Base-by-base conservation (phyloP, 345 rosid genomes). In the Euphorbia peplus region DNA sequence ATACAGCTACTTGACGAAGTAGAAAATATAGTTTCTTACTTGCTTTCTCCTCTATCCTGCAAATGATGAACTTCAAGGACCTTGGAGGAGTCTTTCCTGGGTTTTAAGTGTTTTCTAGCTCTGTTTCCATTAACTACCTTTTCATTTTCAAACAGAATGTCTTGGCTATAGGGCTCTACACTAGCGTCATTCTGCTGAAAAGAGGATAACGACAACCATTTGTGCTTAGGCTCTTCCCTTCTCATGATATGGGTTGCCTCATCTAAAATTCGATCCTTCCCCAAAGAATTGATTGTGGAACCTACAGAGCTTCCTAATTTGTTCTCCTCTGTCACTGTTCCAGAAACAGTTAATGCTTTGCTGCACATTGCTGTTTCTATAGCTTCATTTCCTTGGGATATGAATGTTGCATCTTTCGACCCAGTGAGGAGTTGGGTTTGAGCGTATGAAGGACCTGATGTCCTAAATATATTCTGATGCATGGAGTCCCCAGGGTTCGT, bases 101-200 rank as follows among this genome's bases (percentile, higher is more conserved):
- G 55, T 25, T 51, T 51, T 51, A 25, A 7, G 55, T 5, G 19
- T 51, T 21, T 51, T n/a, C 11, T 51, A 19, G 21, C 55, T 51
- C 25, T 18, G 5, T 21, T 51, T 5, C 19, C 25, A 1, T 18
- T 51, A 19, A 7, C 55, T 21, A 18, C 19, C 22, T 51, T 51
- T 51, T 18, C 55, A 51, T 51, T 51, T 51, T 51, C 55, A 51
- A n/a, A 51, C 65, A 75, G 22, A 44, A 71, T 71, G 67, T 79
- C 79, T 51, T 75, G 82, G 63, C 74, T 79, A 60, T 75, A 75
- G 65, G 71, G 66, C 35, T 79, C 79, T 0, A 68, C 74, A 29
- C 79, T 68, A 25, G 72, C 77, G 26, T 75, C 79, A 75, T 74
- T 69, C 35, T 75, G 79, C 35, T 70, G 79, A 50, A 79, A 75